Base-by-base conservation (phyloP, 805 yeast genomes). In the Spathaspora boniae region DNA sequence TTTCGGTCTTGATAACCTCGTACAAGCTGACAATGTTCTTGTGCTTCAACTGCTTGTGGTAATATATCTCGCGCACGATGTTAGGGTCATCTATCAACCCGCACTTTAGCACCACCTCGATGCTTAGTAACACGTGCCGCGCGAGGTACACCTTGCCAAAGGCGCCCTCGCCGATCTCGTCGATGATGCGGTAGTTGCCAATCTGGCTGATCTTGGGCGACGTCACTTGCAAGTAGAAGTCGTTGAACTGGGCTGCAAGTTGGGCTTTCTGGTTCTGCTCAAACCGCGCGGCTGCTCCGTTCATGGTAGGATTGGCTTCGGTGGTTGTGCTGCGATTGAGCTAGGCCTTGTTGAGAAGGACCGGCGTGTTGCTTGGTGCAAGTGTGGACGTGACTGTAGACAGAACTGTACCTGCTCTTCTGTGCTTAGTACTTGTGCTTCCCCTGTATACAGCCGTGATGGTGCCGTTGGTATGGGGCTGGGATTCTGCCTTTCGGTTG, bases 111-210 rank as follows among this genome's bases (percentile, higher is more conserved):
- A 93, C 98, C 3, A 91, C 77, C 41, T 58, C 80, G n/a, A 78
- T 68, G 36, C 79, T 78, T 8, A 95, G 74, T 30, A 88, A 67
- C 34, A 72, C 72, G 51, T 91, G 98, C 24, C 68, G 68, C 2
- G 96, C 98, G 20, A 91, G 62, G 54, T 82, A 93, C 1, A 88
- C 95, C 51, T 84, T 85, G 6, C 98, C 97, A 69, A 88, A 91
- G 3, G 95, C 74, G 7, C 97, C 97, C 48, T 86, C 88, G 2
- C 97, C 98, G 16, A 91, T 82, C 45, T 81, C 85, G 39, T 78
- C 68, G 5, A 78, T 50, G 6, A 93, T 76, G 34, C 72, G 65
- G 53, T 91, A 91, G 57, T 84, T 86, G 1, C 98, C 98, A 9
- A 91, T 80, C 37, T 80, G 84, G 31, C 65, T 65, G 28, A 80